These are phyloP conservation scores for Biscutella laevigata DNA, from an alignment of 441 rosid species.

Conservation along the genomic window DNA sequence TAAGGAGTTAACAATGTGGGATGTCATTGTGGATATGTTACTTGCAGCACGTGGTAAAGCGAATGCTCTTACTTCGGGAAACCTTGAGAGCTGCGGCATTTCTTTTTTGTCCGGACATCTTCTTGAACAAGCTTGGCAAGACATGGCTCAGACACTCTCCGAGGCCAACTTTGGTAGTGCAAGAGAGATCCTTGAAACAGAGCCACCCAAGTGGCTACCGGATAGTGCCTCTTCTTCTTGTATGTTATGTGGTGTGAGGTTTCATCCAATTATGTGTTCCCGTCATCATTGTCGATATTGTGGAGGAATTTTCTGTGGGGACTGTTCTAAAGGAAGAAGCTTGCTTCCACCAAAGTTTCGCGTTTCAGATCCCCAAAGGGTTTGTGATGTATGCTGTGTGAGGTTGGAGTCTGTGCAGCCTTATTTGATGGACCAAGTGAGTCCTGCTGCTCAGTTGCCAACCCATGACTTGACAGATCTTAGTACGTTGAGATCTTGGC, in stretches of 20 bases:
- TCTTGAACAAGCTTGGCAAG: constrained; percentile 94
- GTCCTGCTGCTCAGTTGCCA: constrained; percentile 85
- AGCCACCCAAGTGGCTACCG: constrained; percentile 72
- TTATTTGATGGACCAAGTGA: constrained; percentile 89
- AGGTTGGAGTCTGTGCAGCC: constrained; percentile 86
- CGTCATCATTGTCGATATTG: constrained; percentile 96
- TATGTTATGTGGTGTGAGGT: constrained; percentile 75
- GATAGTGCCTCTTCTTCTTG: constrained; percentile 83
- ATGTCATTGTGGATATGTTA: constrained; percentile 77
- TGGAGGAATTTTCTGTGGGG: constrained; percentile 82
- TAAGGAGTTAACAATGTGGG: constrained; percentile 94
- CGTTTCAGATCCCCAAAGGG: constrained; percentile 71
- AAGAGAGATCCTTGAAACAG: constrained; percentile 58
- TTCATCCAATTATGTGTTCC: constrained; percentile 91
- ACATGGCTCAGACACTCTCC: constrained; percentile 88
- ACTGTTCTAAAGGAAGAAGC: constrained; percentile 87
- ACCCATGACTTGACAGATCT: constrained; percentile 86
- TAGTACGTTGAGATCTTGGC: constrained; percentile 97
- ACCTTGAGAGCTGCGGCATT: constrained; percentile 38
- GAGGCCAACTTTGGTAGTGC: constrained; percentile 62
- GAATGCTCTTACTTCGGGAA: constrained; percentile 55
- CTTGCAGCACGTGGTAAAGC: constrained; percentile 83
- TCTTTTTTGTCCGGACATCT: constrained; percentile 59
- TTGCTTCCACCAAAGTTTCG: constrained; percentile 72
- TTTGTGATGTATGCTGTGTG: constrained; percentile 91